Base-by-base conservation (phyloP, 164 flowering plant genomes). In the Vitis amurensis region DNA sequence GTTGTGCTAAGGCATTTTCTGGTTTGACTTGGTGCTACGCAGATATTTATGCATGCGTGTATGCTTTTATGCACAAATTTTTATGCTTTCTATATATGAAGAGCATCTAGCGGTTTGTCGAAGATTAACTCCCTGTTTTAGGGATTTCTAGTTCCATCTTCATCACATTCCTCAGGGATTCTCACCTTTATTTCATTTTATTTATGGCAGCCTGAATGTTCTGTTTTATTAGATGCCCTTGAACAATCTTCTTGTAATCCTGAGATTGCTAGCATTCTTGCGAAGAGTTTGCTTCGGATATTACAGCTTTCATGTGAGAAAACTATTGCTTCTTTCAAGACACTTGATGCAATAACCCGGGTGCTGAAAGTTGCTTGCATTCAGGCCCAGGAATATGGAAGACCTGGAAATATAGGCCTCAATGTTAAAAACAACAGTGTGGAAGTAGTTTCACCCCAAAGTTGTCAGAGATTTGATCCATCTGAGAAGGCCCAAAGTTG, bases 241-340 rank as follows among this genome's bases (percentile, higher is more conserved):
- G 99, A 96, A 74, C 91, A 89, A 55, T 89, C 87, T 74, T 91
- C 91, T 71, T 88, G 91, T 81, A 81, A 88, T 74, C 87, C 94
- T 69, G 87, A 80, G 69, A 79, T 92, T 68, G 89, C 93, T 44
- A 64, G 60, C 66, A 72, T 79, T 76, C 84, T 93, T 77, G 86
- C 81, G 11, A 89, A 84, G 78, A 85, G 92, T 77, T 81, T 96
- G 68, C 85, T 83, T 68, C 82, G 80, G 14, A 77, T 96, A 77
- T 74, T 93, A 69, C 88, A 84, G 73, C 83, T 83, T 75, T 81
- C 98, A 64, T 48, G 75, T 74, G 99, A 92, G 84, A 91, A 92
- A 80, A 89, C 95, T 23, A 47, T 86, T 84, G 83, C 85, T 69
- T 93, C 99, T 50, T 88, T 92, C 62, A 88, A 79, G 86, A 74